Conservation (phyloP, 176 grass and related monocot genomes). For the Aegilops umbellulata region DNA sequence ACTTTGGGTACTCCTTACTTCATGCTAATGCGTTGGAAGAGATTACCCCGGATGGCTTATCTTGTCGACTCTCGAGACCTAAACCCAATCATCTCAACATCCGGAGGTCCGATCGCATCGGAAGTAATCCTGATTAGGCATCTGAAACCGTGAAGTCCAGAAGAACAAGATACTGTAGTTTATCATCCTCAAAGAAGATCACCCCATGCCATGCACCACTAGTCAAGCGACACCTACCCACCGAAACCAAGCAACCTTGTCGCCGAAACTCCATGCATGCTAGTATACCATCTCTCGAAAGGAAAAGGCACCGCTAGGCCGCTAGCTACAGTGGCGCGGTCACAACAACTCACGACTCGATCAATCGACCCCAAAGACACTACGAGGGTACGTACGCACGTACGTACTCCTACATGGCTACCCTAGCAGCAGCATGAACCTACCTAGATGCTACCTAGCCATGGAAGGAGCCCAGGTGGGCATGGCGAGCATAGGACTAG, state of each 20-base stretch:
- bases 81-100: slow-evolving; percentile 14
- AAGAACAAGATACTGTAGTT: too few species aligned
- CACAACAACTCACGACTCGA: background rate
- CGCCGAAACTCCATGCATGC: background rate
- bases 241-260: slow-evolving; percentile 17
- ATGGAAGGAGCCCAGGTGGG: background rate
- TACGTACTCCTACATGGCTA: background rate
- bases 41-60: background rate
- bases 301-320: background rate
- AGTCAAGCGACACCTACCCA: background rate
- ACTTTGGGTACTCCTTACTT: background rate
- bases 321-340: slow-evolving; percentile 6
- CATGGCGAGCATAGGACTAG: slow-evolving; percentile 11
- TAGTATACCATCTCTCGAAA: too few species aligned
- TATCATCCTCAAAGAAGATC: too few species aligned
- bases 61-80: background rate
- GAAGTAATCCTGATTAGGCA: slow-evolving; percentile 9
- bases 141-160: slow-evolving; percentile 9
- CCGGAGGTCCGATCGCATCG: background rate
- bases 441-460: slow-evolving; percentile 23
- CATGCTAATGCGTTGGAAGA: background rate
- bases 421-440: slow-evolving; percentile 18
- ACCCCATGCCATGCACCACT: background rate
- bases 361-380: slow-evolving; percentile 11
- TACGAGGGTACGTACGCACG: background rate